phyloP scores from a whole-genome alignment of 805 yeast genomes.

The Starmerella potacharoeniae region DNA sequence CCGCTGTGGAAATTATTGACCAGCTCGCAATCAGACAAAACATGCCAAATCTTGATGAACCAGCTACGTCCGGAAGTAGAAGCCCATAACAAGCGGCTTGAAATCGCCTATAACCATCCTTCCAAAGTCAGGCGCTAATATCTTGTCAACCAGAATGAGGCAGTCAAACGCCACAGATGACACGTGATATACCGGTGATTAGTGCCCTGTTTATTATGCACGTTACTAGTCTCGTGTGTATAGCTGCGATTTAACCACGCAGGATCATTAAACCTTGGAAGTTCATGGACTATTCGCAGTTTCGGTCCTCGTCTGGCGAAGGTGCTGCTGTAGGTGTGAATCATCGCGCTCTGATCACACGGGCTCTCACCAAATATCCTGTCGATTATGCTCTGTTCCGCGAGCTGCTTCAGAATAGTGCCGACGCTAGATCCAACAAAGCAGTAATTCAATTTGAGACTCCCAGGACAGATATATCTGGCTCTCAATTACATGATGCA shows the following conservation, averaged over 20 bases:
- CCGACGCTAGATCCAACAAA: slow-evolving; percentile 31
- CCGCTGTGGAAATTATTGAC: slow-evolving; percentile 5
- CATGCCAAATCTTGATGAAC: slow-evolving; percentile 6
- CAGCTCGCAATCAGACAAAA: background rate
- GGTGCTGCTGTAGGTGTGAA: slow-evolving; percentile 31
- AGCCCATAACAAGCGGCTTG: background rate
- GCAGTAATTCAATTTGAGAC: slow-evolving; percentile 27
- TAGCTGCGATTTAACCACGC: no score
- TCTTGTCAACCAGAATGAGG: background rate
- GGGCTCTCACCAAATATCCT: slow-evolving; percentile 34
- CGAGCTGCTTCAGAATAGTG: slow-evolving; percentile 33
- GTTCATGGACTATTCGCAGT: slow-evolving; percentile 20
- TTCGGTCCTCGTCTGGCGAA: slow-evolving; percentile 14
- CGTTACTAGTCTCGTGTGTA: no score
- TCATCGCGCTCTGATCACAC: slow-evolving; percentile 33
- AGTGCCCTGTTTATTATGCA: background rate
- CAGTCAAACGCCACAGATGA: background rate
- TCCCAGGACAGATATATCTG: slow-evolving; percentile 10
- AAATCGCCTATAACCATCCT: background rate
- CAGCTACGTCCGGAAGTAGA: background rate
- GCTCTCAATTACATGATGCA: slow-evolving; percentile 23
- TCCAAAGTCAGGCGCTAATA: background rate
- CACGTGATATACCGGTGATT: background rate
- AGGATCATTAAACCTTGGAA: no score
- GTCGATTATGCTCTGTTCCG: slow-evolving; percentile 34